phyloP scores from a whole-genome alignment of 176 grass and related monocot species.

The Elymus sibiricus region DNA sequence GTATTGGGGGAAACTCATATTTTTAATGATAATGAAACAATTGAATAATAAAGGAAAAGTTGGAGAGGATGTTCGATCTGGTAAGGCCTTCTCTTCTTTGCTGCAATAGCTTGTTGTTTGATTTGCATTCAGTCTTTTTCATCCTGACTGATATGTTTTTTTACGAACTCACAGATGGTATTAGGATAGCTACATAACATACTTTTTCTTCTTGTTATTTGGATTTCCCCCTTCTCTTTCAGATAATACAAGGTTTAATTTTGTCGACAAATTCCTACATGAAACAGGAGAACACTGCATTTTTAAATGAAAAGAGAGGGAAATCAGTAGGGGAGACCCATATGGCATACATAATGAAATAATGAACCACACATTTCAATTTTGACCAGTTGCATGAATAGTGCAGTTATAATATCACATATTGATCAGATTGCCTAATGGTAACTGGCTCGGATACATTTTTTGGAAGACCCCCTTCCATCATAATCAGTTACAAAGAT shows the following conservation, averaged over 20 bases:
- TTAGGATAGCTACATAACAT: neutral
- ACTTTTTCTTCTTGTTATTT: neutral
- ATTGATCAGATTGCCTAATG: neutral
- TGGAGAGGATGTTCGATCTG: constrained; percentile 87
- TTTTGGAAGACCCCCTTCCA: neutral
- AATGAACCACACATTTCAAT: neutral
- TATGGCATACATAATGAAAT: constrained; percentile 8
- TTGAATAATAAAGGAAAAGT: constrained; percentile 92
- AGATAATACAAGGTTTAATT: neutral
- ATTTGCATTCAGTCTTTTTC: constrained; percentile 10
- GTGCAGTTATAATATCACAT: neutral
- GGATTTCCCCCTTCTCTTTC: neutral
- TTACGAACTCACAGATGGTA: neutral
- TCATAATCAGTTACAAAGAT: neutral
- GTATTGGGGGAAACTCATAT: constrained; percentile 99
- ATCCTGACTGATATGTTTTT: neutral
- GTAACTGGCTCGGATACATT: constrained; percentile 3
- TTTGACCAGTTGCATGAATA: neutral
- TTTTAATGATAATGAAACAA: constrained; percentile 88
- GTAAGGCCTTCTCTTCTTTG: constrained; percentile 38
- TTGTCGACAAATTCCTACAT: neutral
- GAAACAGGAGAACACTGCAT: constrained; percentile 12
- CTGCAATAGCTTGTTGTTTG: constrained; percentile 14
- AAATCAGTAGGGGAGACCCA: neutral
- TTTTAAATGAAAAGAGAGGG: neutral